Conservation (phyloP, 495 filamentous ascomycete species). For the Stereocaulon alpinum region DNA sequence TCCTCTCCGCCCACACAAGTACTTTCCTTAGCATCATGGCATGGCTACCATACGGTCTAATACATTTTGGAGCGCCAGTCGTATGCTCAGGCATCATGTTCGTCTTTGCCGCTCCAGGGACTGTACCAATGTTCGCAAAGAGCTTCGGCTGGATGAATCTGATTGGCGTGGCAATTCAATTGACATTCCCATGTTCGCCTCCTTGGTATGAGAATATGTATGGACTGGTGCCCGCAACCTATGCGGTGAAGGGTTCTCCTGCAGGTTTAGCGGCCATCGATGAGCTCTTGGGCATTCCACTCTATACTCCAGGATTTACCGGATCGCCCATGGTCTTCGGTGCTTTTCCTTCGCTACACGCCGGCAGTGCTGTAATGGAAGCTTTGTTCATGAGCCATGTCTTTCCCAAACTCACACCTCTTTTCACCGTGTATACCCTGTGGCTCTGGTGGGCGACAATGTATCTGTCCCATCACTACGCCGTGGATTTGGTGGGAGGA, state of each 20-base stretch:
- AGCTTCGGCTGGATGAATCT: slow-evolving; percentile 90
- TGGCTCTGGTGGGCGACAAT: slow-evolving; percentile 99
- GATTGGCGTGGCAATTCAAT: slow-evolving; percentile 71
- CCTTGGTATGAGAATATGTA: slow-evolving; percentile 93
- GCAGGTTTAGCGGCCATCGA: slow-evolving; percentile 86
- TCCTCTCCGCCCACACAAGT: slow-evolving; percentile 78
- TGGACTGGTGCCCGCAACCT: slow-evolving; percentile 80
- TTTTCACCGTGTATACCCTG: slow-evolving; percentile 70
- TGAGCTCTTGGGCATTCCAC: slow-evolving; percentile 72
- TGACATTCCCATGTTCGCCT: slow-evolving; percentile 84
- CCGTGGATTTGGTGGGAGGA: slow-evolving; percentile 82
- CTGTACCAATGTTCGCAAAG: slow-evolving; percentile 69
- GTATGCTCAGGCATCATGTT: slow-evolving; percentile 70
- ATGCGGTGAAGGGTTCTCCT: slow-evolving; percentile 76
- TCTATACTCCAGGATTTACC: slow-evolving; percentile 84
- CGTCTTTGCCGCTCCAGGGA: slow-evolving; percentile 77
- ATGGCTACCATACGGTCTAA: slow-evolving; percentile 86
- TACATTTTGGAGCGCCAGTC: slow-evolving; percentile 74
- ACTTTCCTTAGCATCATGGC: slow-evolving; percentile 74
- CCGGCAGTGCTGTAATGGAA: slow-evolving; percentile 74
- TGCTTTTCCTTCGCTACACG: slow-evolving; percentile 85
- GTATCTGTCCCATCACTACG: slow-evolving; percentile 94
- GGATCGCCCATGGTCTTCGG: slow-evolving; percentile 88
- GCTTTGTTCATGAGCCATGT: slow-evolving; percentile 86
- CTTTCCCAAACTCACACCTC: slow-evolving; percentile 65